Base-by-base conservation (phyloP, 306 rosid genomes). In the Prunus armeniaca region DNA sequence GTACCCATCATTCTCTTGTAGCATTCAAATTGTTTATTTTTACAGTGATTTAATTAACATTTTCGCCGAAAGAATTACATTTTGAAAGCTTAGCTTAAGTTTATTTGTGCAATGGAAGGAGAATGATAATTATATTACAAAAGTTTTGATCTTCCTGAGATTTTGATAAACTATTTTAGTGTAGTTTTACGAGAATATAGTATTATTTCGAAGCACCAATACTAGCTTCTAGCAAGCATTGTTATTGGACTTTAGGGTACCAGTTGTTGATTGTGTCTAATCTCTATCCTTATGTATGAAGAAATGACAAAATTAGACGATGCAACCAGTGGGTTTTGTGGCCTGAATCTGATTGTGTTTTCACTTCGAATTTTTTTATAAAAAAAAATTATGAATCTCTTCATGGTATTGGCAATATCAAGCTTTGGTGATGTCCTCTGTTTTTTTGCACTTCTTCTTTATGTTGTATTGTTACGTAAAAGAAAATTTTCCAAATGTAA, bases 1-100 rank as follows among this genome's bases (percentile, higher is more conserved):
- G 98, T 90, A 69, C 82, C 73, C 2, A 24, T 78, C 25, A 79
- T 70, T 74, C n/a, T 65, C 14, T 20, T 28, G 4, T 41, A n/a
- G 55, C 46, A 46, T 57, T 57, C 19, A 7, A 24, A 22, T 9
- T 9, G n/a, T 70, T 75, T 52, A 22, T 54, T 6, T 52, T 12
- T 13, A 4, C 5, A 43, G 15, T 78, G 28, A 32, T 28, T 3
- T 55, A 12, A 45, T 47, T 17, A 7, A 28, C 19, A 24, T 45
- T 14, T 28, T 38, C 6, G 27, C 55, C 10, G 10, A 67, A 46
- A 12, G 22, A 0, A n/a, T 41, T 43, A 1, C 6, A 56, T 72
- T 41, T 22, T 43, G 30, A 32, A 55, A 56, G 38, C 13, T 41
- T 4, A 22, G 38, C n/a, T 45, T 9, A 41, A 14, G 34, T 56